These are phyloP conservation scores for Polychaeton citri DNA, from an alignment of 2,329 filamentous ascomycete species.

Conservation along the genomic window DNA sequence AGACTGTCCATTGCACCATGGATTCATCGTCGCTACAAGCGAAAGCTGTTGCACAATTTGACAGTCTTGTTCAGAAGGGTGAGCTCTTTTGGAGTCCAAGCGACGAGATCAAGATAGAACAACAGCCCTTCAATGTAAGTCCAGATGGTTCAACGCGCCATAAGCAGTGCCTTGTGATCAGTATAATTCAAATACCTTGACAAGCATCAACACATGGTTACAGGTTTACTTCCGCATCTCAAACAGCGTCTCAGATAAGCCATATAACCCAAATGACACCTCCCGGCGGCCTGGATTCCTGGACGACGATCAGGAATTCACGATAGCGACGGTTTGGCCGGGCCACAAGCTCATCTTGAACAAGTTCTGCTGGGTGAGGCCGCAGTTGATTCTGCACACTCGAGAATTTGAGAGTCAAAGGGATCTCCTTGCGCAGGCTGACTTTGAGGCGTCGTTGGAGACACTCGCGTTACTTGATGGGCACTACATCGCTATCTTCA, in stretches of 20 bases:
- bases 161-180: too few species aligned
- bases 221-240: conserved; percentile 7
- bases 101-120: not conserved
- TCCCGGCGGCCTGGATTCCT: conserved; percentile 6
- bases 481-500: conserved; percentile 29
- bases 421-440: conserved; percentile 23
- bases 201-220: not conserved
- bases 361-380: conserved; percentile 24
- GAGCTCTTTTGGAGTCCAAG: conserved; percentile 4
- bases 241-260: conserved; percentile 3
- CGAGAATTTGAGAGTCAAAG: conserved; percentile 24
- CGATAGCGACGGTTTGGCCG: conserved; percentile 15
- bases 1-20: too few species aligned
- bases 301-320: conserved; percentile 12
- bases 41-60: conserved; percentile 5
- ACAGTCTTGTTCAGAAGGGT: conserved; percentile 3
- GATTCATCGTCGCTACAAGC: conserved; percentile 1
- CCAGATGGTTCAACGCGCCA: too few species aligned
- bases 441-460: conserved; percentile 26
- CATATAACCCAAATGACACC: conserved; percentile 6
- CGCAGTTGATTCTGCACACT: conserved; percentile 27
- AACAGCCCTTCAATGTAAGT: not conserved
- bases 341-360: conserved; percentile 24
- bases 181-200: too few species aligned
- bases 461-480: conserved; percentile 17